A percentile compares a stretch with the other conserved stretches of the same genome.
phyloP scores from a whole-genome alignment of 345 rosid species.

The Turritis glabra region DNA sequence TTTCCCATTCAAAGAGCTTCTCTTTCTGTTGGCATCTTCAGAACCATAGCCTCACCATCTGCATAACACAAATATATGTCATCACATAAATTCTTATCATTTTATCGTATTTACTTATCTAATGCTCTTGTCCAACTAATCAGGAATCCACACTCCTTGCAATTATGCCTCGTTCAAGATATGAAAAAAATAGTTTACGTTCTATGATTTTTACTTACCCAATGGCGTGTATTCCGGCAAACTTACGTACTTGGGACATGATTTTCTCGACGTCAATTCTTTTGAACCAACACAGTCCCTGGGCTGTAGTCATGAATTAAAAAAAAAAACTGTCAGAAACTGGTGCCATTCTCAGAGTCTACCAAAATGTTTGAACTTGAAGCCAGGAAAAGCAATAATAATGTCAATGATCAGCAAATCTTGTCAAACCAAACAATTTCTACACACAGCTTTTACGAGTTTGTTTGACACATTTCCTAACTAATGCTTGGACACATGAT shows the following conservation, averaged over 20 bases:
- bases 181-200: neutral
- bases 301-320: slow-evolving; percentile 48
- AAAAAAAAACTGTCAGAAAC: slow-evolving; percentile 25
- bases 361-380: neutral
- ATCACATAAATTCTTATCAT: neutral
- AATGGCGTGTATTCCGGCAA: slow-evolving; percentile 58
- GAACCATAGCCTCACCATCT: slow-evolving; percentile 35
- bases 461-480: no score
- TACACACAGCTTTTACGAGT: slow-evolving; percentile 3
- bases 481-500: neutral
- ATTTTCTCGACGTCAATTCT: slow-evolving; percentile 42
- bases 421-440: neutral
- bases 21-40: slow-evolving; percentile 37
- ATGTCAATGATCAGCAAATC: neutral
- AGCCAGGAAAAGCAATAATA: neutral
- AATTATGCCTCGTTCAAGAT: neutral
- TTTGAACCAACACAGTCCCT: slow-evolving; percentile 60
- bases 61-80: neutral
- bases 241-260: slow-evolving; percentile 85
- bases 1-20: slow-evolving; percentile 15
- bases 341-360: slow-evolving; percentile 5
- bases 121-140: neutral
- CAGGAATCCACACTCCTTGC: neutral
- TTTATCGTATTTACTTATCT: neutral
- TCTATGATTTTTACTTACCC: slow-evolving; percentile 48